Percentiles rank a stretch among this genome's conserved stretches.
Conservation (phyloP, 139 green algal species). For the Asterochloris erici region DNA sequence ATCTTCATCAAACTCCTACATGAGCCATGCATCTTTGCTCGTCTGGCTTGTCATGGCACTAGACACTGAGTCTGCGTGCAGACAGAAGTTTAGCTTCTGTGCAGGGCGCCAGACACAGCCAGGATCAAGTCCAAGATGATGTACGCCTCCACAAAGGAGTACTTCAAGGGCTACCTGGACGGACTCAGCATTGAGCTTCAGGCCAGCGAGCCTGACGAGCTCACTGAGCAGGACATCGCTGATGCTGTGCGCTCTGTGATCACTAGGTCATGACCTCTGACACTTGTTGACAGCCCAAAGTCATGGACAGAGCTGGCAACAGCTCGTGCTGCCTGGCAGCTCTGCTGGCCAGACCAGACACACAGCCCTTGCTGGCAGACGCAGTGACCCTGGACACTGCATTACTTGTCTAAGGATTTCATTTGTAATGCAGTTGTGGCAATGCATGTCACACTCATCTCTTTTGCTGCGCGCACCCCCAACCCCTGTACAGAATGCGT, state of each 20-base stretch:
- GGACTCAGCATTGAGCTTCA: slow-evolving; percentile 67
- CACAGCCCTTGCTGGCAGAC: too few relatives aligned
- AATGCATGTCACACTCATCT: too few relatives aligned
- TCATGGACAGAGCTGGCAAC: too few relatives aligned
- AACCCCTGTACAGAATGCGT: too few relatives aligned
- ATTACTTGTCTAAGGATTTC: too few relatives aligned
- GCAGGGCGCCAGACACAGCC: slow-evolving; percentile 70
- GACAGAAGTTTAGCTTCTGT: not conserved
- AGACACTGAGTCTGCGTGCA: not conserved
- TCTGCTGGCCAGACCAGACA: too few relatives aligned
- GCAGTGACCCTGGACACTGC: too few relatives aligned
- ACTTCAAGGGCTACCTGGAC: slow-evolving; percentile 82
- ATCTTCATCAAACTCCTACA: not conserved
- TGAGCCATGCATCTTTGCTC: not conserved
- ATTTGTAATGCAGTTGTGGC: too few relatives aligned
- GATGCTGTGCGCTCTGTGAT: slow-evolving; percentile 29
- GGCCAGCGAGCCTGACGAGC: slow-evolving; percentile 60
- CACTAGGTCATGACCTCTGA: slow-evolving; percentile 23
- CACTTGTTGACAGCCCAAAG: too few relatives aligned
- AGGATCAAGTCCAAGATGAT: slow-evolving; percentile 84
- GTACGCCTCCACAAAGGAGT: slow-evolving; percentile 88
- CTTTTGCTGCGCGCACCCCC: too few relatives aligned
- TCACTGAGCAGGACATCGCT: slow-evolving; percentile 47
- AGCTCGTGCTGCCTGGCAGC: too few relatives aligned
- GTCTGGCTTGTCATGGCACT: not conserved